Evolutionary conservation across 257 asterid species (phyloP).

Genomic region (Mitragyna speciosa): DNA sequence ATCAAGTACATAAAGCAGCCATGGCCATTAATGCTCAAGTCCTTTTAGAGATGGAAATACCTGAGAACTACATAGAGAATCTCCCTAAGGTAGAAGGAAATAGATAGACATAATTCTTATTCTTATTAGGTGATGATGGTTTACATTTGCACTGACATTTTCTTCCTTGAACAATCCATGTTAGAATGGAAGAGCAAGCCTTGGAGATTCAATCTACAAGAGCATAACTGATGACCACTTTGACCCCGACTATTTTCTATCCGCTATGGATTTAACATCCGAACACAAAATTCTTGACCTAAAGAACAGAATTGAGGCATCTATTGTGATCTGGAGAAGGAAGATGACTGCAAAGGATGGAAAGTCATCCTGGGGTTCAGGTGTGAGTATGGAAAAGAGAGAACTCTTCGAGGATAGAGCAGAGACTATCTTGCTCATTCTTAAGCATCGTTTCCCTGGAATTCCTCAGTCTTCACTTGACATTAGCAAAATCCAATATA

Average conservation of each 20-base stretch:
- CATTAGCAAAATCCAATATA: conserved; percentile 79
- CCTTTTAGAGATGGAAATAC: conserved; percentile 71
- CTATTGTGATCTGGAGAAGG: conserved; percentile 78
- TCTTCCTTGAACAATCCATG: background rate
- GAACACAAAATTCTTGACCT: conserved; percentile 90
- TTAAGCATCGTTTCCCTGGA: conserved; percentile 83
- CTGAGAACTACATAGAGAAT: conserved; percentile 78
- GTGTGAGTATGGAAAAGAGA: conserved; percentile 79
- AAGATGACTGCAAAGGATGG: conserved; percentile 77
- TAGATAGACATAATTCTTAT: background rate
- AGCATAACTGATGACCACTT: conserved; percentile 73
- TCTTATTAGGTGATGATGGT: background rate
- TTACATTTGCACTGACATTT: background rate
- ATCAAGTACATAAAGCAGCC: conserved; percentile 89
- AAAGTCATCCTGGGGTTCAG: conserved; percentile 77
- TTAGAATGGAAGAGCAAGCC: conserved; percentile 85
- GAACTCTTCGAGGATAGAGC: conserved; percentile 86
- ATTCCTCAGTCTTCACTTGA: conserved; percentile 79
- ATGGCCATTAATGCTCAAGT: conserved; percentile 84
- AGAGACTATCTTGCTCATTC: conserved; percentile 55
- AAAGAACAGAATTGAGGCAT: conserved; percentile 82
- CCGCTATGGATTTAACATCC: conserved; percentile 59
- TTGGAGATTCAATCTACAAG: conserved; percentile 82
- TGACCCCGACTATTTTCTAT: conserved; percentile 64
- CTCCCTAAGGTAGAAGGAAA: conserved; percentile 72